These are phyloP conservation scores for Lizonia empirigonia DNA, from an alignment of 2,329 filamentous ascomycete genomes.

Conservation along the genomic window DNA sequence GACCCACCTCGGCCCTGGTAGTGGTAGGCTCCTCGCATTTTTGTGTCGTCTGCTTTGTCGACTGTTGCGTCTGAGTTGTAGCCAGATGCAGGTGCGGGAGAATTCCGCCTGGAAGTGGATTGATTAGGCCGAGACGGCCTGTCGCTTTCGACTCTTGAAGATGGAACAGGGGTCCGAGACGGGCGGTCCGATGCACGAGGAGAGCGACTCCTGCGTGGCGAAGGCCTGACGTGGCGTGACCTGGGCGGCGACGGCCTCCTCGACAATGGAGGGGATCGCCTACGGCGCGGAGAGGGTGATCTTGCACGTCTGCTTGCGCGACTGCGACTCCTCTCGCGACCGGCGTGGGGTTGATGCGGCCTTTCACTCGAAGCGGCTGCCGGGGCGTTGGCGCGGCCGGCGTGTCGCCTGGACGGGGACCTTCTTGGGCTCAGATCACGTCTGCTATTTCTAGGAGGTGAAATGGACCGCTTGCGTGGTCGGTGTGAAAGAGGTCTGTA, in stretches of 20 bases:
- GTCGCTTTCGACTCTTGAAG: conserved; percentile 15
- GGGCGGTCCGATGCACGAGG: conserved; percentile 36
- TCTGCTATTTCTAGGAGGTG: conserved; percentile 38
- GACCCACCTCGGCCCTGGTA: conserved; percentile 46
- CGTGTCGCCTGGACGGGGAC: conserved; percentile 39
- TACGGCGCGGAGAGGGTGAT: conserved; percentile 41
- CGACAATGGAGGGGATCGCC: conserved; percentile 32
- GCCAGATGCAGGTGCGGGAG: conserved; percentile 36
- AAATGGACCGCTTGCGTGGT: conserved; percentile 39
- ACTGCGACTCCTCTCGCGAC: conserved; percentile 34
- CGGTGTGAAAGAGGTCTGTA: conserved; percentile 42
- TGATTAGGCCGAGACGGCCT: conserved; percentile 22
- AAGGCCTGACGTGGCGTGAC: conserved; percentile 25
- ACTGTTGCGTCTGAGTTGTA: conserved; percentile 41
- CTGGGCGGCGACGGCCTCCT: conserved; percentile 34
- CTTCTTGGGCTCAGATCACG: conserved; percentile 36
- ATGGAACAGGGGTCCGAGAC: conserved; percentile 37
- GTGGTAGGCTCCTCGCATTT: conserved; percentile 46
- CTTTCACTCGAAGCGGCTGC: conserved; percentile 31
- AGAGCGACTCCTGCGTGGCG: conserved; percentile 30
- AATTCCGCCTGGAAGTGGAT: conserved; percentile 31
- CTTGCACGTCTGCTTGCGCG: conserved; percentile 33
- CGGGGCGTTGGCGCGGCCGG: conserved; percentile 32
- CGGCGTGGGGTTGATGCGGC: conserved; percentile 21
- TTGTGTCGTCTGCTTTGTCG: conserved; percentile 33